Evolutionary conservation across 2,329 filamentous ascomycete species (phyloP).

Genomic region (Aspergillus awamori): DNA sequence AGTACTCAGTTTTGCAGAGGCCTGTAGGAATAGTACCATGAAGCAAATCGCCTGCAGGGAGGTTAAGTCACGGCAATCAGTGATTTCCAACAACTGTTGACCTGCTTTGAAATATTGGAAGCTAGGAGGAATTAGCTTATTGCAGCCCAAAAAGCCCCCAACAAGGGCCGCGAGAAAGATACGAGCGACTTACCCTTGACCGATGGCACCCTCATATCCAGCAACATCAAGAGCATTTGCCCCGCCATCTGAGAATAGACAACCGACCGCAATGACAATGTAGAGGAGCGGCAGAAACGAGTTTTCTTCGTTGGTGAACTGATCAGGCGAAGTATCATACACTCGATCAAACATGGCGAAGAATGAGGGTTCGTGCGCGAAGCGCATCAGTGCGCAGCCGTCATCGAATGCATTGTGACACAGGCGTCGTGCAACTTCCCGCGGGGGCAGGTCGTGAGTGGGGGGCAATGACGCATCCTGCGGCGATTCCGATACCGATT

Average conservation of each 20-base stretch:
- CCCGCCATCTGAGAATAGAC: conserved; percentile 67
- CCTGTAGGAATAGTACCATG: conserved; percentile 79
- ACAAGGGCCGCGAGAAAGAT: background rate
- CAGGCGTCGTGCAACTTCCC: conserved; percentile 58
- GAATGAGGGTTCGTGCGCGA: conserved; percentile 81
- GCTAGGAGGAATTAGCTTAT: conserved; percentile 44
- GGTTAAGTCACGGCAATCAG: conserved; percentile 69
- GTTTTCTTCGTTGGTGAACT: conserved; percentile 65
- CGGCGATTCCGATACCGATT: conserved; percentile 66
- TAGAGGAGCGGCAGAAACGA: conserved; percentile 72
- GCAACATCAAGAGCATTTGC: conserved; percentile 52
- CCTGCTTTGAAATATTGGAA: conserved; percentile 74
- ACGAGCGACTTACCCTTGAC: conserved; percentile 54
- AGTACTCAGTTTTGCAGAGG: conserved; percentile 74
- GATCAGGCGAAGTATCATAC: conserved; percentile 69
- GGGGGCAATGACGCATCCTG: conserved; percentile 57
- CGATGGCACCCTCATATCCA: conserved; percentile 54
- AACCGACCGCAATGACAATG: conserved; percentile 70
- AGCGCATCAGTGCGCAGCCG: conserved; percentile 65
- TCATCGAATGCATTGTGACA: conserved; percentile 65
- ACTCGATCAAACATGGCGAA: conserved; percentile 75
- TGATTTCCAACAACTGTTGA: conserved; percentile 64
- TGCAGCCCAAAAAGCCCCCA: background rate
- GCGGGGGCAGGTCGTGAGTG: conserved; percentile 69
- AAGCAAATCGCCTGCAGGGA: conserved; percentile 77